phyloP scores from a whole-genome alignment of 345 rosid genomes.

The Brassica rapa region DNA sequence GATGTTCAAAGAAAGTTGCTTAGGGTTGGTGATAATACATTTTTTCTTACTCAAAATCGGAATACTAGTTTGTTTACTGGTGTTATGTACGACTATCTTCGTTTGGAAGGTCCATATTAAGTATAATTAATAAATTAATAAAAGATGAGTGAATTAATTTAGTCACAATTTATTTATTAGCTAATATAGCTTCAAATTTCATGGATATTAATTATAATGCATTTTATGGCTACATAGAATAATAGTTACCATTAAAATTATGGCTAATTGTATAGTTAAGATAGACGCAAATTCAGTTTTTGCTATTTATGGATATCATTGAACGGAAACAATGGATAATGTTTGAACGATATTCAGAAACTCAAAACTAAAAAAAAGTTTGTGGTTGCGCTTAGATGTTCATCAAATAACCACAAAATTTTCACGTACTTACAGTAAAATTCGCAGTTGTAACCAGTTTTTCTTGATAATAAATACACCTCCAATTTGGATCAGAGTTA shows the following conservation, averaged over 20 bases:
- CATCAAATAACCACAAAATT: not conserved
- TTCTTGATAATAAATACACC: conserved; percentile 1
- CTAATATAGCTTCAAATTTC: not conserved
- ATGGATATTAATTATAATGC: not conserved
- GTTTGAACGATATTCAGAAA: not conserved
- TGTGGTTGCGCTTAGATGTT: not conserved
- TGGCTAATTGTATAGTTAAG: not conserved
- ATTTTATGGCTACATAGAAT: not conserved
- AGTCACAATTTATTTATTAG: not conserved
- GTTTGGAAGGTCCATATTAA: conserved; percentile 61
- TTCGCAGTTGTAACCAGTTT: not conserved
- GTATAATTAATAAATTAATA: not conserved
- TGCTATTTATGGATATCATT: not conserved
- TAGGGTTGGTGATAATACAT: conserved; percentile 46
- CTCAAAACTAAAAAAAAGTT: not conserved
- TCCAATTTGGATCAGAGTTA: not conserved
- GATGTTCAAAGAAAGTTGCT: conserved; percentile 45
- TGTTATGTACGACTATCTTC: conserved; percentile 83
- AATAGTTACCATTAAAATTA: not conserved
- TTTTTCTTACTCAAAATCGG: conserved; percentile 64
- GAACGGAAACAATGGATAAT: not conserved
- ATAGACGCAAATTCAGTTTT: not conserved
- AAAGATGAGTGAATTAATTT: not conserved
- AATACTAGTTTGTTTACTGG: conserved; percentile 43
- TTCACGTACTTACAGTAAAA: not conserved